These are phyloP conservation scores for Colletotrichum sansevieriae DNA, from an alignment of 2,329 filamentous ascomycete genomes.

Conservation along the genomic window DNA sequence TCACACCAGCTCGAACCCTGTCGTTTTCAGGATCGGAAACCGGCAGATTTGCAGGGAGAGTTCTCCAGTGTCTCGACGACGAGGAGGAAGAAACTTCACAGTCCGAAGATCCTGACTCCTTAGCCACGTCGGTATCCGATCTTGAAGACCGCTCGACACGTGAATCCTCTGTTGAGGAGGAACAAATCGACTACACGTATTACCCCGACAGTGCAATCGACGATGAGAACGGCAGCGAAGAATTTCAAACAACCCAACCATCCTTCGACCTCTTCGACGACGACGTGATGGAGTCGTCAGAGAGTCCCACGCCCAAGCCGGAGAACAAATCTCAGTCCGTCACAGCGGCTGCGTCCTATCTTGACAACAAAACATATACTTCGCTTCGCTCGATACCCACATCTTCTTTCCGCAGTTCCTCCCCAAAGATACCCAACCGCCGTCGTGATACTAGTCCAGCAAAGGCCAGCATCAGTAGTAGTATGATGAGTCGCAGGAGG, in stretches of 20 bases:
- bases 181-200: slow-evolving; percentile 43
- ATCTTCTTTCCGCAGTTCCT: slow-evolving; percentile 50
- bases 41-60: slow-evolving; percentile 51
- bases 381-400: slow-evolving; percentile 51
- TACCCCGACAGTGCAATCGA: slow-evolving; percentile 49
- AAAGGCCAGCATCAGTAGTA: slow-evolving; percentile 47
- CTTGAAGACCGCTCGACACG: slow-evolving; percentile 55
- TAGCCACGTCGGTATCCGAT: slow-evolving; percentile 61
- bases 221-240: slow-evolving; percentile 44
- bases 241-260: slow-evolving; percentile 55
- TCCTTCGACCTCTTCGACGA: slow-evolving; percentile 52
- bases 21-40: slow-evolving; percentile 67
- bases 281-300: slow-evolving; percentile 52
- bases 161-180: slow-evolving; percentile 47
- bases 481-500: slow-evolving; percentile 58
- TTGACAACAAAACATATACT: slow-evolving; percentile 52
- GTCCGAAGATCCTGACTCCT: slow-evolving; percentile 59
- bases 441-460: slow-evolving; percentile 52
- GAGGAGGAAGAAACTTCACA: slow-evolving; percentile 57
- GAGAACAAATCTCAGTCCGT: slow-evolving; percentile 44
- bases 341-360: slow-evolving; percentile 47
- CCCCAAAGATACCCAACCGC: slow-evolving; percentile 50
- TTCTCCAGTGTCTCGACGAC: slow-evolving; percentile 46
- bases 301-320: slow-evolving; percentile 60
- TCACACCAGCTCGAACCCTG: slow-evolving; percentile 61